Percentiles rank a stretch among this genome's conserved stretches.
These are phyloP conservation scores for Metschnikowia sp. DNA, from an alignment of 805 yeast genomes.

Conservation along the genomic window DNA sequence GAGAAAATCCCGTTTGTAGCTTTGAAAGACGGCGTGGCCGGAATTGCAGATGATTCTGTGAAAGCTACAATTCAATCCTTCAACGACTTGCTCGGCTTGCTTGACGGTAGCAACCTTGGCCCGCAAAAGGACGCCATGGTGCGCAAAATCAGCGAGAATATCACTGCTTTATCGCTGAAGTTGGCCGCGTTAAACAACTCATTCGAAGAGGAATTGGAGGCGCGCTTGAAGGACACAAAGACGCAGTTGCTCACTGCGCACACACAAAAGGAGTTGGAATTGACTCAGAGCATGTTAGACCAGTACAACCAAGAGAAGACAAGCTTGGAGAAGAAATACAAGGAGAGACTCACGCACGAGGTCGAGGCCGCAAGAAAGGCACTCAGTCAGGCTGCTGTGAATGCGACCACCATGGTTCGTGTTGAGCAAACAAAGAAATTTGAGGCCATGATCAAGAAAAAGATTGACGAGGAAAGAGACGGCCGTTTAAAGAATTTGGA, in stretches of 20 bases:
- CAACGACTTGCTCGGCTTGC: slow-evolving; percentile 35
- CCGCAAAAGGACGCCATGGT: slow-evolving; percentile 28
- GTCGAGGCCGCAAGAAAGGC: slow-evolving; percentile 64
- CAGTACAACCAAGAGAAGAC: slow-evolving; percentile 63
- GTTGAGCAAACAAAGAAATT: slow-evolving; percentile 67
- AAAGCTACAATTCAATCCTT: slow-evolving; percentile 35
- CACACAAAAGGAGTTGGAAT: slow-evolving; percentile 50
- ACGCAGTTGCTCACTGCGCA: slow-evolving; percentile 37
- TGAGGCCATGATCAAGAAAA: slow-evolving; percentile 52
- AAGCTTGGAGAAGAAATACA: slow-evolving; percentile 57
- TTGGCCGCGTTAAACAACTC: slow-evolving; percentile 29
- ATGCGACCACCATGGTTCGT: slow-evolving; percentile 64
- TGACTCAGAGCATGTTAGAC: slow-evolving; percentile 55
- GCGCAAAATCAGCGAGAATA: slow-evolving; percentile 30
- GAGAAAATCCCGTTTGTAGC: slow-evolving; percentile 32
- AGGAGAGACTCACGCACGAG: slow-evolving; percentile 57
- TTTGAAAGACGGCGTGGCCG: slow-evolving; percentile 21
- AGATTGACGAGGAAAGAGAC: slow-evolving; percentile 57
- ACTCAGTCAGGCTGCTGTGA: slow-evolving; percentile 67
- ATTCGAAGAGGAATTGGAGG: slow-evolving; percentile 36
- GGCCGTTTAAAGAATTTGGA: slow-evolving; percentile 71
- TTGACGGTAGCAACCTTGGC: slow-evolving; percentile 28
- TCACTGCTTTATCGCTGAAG: slow-evolving; percentile 29
- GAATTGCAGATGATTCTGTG: slow-evolving; percentile 31
- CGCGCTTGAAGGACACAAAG: slow-evolving; percentile 34